A percentile compares a stretch with the other conserved stretches of the same genome.
phyloP scores from a whole-genome alignment of 2,329 filamentous ascomycete genomes.

The Dendryphion nanum region DNA sequence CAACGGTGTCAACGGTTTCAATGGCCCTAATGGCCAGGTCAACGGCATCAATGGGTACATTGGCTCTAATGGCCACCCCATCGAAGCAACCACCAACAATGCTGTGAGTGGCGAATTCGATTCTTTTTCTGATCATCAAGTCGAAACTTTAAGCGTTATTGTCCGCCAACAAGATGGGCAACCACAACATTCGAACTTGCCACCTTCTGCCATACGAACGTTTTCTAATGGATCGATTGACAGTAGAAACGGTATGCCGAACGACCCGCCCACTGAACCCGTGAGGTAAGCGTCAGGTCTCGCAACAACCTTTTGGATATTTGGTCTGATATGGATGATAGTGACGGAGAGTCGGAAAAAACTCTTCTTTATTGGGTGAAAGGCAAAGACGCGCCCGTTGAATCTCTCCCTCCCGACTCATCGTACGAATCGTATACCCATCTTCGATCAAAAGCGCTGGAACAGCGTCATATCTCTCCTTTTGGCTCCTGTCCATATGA shows the following conservation, averaged over 20 bases:
- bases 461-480: conserved; percentile 47
- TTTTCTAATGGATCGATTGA: conserved; percentile 59
- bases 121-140: conserved; percentile 54
- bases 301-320: too few relatives aligned
- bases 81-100: conserved; percentile 25
- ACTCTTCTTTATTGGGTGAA: conserved; percentile 51
- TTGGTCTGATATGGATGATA: too few relatives aligned
- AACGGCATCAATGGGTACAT: conserved; percentile 21
- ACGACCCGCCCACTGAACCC: too few relatives aligned
- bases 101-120: conserved; percentile 39
- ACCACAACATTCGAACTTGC: conserved; percentile 29
- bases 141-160: conserved; percentile 53
- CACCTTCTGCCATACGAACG: conserved; percentile 40
- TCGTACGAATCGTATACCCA: conserved; percentile 49
- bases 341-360: background rate
- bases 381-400: conserved; percentile 44
- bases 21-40: background rate
- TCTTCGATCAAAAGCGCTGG: conserved; percentile 50
- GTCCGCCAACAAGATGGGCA: conserved; percentile 44
- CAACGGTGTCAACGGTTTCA: conserved; percentile 15
- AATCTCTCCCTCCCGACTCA: conserved; percentile 44
- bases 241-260: conserved; percentile 47
- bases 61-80: conserved; percentile 23
- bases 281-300: too few relatives aligned
- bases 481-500: conserved; percentile 52